Evolutionary conservation across 495 filamentous ascomycete species (phyloP).

Genomic region (Aspergillus leporis): DNA sequence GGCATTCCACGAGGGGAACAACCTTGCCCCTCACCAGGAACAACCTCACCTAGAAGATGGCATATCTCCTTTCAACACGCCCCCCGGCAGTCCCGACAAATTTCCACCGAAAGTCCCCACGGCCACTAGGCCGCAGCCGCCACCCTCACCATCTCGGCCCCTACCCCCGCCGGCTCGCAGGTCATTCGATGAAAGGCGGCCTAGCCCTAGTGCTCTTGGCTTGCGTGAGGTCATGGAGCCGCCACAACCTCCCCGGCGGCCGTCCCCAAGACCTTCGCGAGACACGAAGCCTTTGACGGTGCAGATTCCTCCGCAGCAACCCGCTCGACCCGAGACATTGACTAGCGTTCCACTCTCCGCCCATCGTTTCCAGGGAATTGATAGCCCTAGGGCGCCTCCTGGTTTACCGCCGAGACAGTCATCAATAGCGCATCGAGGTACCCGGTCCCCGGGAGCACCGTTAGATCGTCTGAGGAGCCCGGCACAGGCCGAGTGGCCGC

Average conservation of each 20-base stretch:
- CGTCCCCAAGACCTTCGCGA: slow-evolving; percentile 29
- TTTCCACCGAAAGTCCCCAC: slow-evolving; percentile 28
- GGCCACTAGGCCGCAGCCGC: slow-evolving; percentile 12
- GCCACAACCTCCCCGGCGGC: slow-evolving; percentile 29
- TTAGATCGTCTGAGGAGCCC: slow-evolving; percentile 16
- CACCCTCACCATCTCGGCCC: slow-evolving; percentile 22
- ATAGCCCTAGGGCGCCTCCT: slow-evolving; percentile 55
- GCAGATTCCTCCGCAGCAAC: slow-evolving; percentile 33
- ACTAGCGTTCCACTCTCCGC: slow-evolving; percentile 31
- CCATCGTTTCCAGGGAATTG: slow-evolving; percentile 25
- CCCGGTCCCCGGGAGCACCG: slow-evolving; percentile 36
- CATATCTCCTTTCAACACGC: slow-evolving; percentile 87
- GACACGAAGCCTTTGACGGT: slow-evolving; percentile 37
- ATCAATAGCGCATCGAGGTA: slow-evolving; percentile 23
- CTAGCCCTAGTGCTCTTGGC: slow-evolving; percentile 16
- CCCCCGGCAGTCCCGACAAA: slow-evolving; percentile 74
- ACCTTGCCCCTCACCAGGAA: slow-evolving; percentile 39
- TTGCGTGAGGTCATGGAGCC: slow-evolving; percentile 28
- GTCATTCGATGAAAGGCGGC: slow-evolving; percentile 32
- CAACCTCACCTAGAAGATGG: slow-evolving; percentile 45
- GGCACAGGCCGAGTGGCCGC: slow-evolving; percentile 19
- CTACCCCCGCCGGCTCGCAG: slow-evolving; percentile 25
- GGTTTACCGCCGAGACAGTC: slow-evolving; percentile 58
- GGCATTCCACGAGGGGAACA: slow-evolving; percentile 29
- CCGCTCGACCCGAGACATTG: slow-evolving; percentile 21